phyloP scores from a whole-genome alignment of 2,329 filamentous ascomycete genomes.

The Sporothrix pallida region DNA sequence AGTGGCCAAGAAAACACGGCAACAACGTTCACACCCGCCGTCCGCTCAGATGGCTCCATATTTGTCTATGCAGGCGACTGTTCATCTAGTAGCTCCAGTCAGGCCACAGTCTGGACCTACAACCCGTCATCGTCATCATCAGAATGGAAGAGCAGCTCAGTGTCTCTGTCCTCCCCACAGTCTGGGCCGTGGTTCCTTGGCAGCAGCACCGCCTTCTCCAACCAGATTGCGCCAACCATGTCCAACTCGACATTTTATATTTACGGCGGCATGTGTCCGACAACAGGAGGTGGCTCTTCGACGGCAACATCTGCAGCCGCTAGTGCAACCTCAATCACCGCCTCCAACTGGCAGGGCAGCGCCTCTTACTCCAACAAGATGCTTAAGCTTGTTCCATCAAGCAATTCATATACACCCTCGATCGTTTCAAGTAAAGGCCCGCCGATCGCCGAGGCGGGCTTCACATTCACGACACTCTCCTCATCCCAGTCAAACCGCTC shows the following conservation, averaged over 20 bases:
- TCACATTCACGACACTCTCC: constrained; percentile 76
- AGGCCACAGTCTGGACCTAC: constrained; percentile 69
- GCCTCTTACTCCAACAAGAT: constrained; percentile 83
- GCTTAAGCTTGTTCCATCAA: constrained; percentile 65
- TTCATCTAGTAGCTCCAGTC: constrained; percentile 44
- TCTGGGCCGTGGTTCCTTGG: constrained; percentile 59
- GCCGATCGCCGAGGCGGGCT: constrained; percentile 83
- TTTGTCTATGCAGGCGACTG: constrained; percentile 79
- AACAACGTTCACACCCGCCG: constrained; percentile 69
- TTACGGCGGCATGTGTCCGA: constrained; percentile 90
- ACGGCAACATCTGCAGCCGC: constrained; percentile 40
- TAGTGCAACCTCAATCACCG: constrained; percentile 44
- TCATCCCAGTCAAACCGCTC: constrained; percentile 73
- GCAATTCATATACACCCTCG: constrained; percentile 47
- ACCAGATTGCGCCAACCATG: constrained; percentile 58
- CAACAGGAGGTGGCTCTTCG: constrained; percentile 39
- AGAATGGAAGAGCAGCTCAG: constrained; percentile 27
- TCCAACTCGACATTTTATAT: constrained; percentile 67
- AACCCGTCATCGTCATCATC: constrained; percentile 39
- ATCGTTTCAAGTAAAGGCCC: constrained; percentile 59
- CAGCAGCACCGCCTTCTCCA: constrained; percentile 70
- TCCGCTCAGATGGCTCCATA: constrained; percentile 72
- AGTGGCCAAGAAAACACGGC: constrained; percentile 46
- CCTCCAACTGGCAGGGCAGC: constrained; percentile 64
- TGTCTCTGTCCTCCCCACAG: constrained; percentile 24